Evolutionary conservation across 768 basidiomycete genomes (phyloP).

Genomic region (Boletus tomentosulus): DNA sequence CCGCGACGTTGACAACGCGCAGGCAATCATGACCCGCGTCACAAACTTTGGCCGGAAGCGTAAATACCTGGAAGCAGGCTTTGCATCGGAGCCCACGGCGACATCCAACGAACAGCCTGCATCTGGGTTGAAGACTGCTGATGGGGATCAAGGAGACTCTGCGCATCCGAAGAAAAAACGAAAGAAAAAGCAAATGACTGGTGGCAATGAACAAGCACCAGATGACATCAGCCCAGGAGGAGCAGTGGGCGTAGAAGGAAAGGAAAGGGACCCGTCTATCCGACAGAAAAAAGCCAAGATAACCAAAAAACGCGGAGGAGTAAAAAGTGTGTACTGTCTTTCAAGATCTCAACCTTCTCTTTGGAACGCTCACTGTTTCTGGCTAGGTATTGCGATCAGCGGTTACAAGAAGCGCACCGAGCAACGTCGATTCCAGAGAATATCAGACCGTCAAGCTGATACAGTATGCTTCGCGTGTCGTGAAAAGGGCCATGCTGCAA

Average conservation of each 20-base stretch:
- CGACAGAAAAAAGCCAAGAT: constrained; percentile 28
- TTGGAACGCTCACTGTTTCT: constrained; percentile 17
- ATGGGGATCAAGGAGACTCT: constrained; percentile 8
- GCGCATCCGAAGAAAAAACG: constrained; percentile 53
- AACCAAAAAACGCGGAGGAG: constrained; percentile 26
- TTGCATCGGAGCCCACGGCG: constrained; percentile 23
- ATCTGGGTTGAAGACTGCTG: background rate
- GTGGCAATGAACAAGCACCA: constrained; percentile 3
- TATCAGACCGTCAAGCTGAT: constrained; percentile 47
- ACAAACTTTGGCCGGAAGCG: constrained; percentile 75
- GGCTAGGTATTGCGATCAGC: constrained; percentile 21
- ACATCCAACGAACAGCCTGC: background rate
- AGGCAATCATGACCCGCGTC: constrained; percentile 58
- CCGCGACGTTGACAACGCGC: background rate
- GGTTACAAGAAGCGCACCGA: constrained; percentile 43
- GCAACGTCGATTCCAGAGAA: constrained; percentile 59
- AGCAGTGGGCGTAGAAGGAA: constrained; percentile 17
- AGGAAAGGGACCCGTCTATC: constrained; percentile 10
- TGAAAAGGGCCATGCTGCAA: constrained; percentile 76
- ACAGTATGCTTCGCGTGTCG: constrained; percentile 89
- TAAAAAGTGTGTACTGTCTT: constrained; percentile 16
- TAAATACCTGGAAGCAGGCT: constrained; percentile 63
- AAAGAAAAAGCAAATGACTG: constrained; percentile 43
- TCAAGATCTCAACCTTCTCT: background rate
- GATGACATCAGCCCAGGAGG: constrained; percentile 15